Percentiles rank a stretch among this genome's conserved stretches.
phyloP scores from a whole-genome alignment of 805 yeast genomes.

The Candida maris region DNA sequence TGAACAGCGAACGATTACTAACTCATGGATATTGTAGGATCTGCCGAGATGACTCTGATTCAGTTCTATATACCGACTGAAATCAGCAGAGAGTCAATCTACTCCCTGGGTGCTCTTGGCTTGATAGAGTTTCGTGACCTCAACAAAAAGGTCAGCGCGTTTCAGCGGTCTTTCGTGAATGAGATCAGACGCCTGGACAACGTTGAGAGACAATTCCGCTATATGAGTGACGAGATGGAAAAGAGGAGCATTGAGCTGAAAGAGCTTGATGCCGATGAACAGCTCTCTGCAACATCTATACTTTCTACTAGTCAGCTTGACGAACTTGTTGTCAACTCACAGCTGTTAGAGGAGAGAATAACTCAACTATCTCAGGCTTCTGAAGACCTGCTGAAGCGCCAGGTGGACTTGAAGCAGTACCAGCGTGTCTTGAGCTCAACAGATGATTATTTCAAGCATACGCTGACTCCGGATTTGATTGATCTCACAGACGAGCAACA shows the following conservation, averaged over 20 bases:
- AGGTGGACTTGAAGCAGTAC: constrained; percentile 66
- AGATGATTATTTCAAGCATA: constrained; percentile 42
- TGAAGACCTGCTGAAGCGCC: constrained; percentile 57
- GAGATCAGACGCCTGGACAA: constrained; percentile 85
- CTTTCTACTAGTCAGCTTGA: constrained; percentile 53
- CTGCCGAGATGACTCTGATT: constrained; percentile 95
- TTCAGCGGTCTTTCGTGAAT: constrained; percentile 87
- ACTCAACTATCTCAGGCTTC: constrained; percentile 66
- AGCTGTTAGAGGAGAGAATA: constrained; percentile 69
- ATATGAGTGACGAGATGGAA: constrained; percentile 47
- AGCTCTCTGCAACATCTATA: constrained; percentile 15
- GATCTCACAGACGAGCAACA: constrained; percentile 31
- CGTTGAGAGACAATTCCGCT: constrained; percentile 79
- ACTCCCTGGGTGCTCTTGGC: constrained; percentile 84
- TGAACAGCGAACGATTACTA: neutral
- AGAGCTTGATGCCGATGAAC: constrained; percentile 24
- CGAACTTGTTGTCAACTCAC: constrained; percentile 59
- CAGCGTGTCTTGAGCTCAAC: constrained; percentile 57
- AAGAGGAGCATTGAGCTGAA: constrained; percentile 26
- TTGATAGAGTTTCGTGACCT: constrained; percentile 86
- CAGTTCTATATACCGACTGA: constrained; percentile 92
- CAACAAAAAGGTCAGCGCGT: constrained; percentile 76
- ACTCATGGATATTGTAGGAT: constrained; percentile 42
- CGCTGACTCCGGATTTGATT: constrained; percentile 24
- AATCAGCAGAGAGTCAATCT: constrained; percentile 77